A percentile compares a stretch with the other conserved stretches of the same genome.
These are phyloP conservation scores for Mycena floridula DNA, from an alignment of 768 basidiomycete species.

Conservation along the genomic window DNA sequence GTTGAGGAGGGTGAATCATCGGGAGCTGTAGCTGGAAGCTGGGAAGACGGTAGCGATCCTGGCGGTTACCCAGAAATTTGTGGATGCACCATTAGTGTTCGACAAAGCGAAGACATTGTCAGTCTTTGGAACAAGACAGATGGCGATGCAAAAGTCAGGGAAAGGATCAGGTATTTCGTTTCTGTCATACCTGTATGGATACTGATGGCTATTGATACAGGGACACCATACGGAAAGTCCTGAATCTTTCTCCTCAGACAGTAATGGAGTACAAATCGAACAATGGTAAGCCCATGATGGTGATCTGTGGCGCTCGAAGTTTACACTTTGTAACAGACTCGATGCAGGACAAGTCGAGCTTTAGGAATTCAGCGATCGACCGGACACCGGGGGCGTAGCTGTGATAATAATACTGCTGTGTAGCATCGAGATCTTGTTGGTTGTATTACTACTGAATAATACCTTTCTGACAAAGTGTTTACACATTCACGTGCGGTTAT, in stretches of 20 bases:
- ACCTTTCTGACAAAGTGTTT: too few relatives aligned
- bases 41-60: constrained; percentile 29
- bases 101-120: constrained; percentile 91
- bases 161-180: constrained; percentile 63
- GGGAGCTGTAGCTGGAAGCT: constrained; percentile 21
- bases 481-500: too few relatives aligned
- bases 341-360: constrained; percentile 84
- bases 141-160: constrained; percentile 66
- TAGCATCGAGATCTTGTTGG: constrained; percentile 7
- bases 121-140: constrained; percentile 89
- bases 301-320: constrained; percentile 6
- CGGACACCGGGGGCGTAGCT: too few relatives aligned
- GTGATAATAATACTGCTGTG: too few relatives aligned
- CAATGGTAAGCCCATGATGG: constrained; percentile 47
- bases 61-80: constrained; percentile 78
- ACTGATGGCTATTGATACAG: too few relatives aligned
- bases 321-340: constrained; percentile 47
- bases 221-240: constrained; percentile 71
- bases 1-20: constrained; percentile 25
- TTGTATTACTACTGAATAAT: too few relatives aligned
- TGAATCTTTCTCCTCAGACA: constrained; percentile 71
- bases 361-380: constrained; percentile 60
- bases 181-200: constrained; percentile 1
- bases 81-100: constrained; percentile 90
- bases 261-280: constrained; percentile 96